These are phyloP conservation scores for Astragalus glycyphyllos DNA, from an alignment of 306 rosid genomes.

Conservation along the genomic window DNA sequence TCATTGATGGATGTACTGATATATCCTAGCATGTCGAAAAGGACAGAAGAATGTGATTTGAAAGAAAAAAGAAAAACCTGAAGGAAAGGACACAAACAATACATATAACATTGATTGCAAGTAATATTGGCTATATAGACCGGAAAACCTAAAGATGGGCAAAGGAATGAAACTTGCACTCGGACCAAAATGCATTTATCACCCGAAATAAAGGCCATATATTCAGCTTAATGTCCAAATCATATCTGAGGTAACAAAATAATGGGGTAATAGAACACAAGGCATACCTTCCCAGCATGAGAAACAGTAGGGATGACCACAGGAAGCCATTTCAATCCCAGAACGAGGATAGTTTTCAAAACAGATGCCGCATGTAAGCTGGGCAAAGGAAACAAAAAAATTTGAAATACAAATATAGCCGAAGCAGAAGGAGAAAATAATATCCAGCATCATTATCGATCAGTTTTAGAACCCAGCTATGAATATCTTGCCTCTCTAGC, in stretches of 20 bases:
- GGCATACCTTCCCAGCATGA: conserved; percentile 71
- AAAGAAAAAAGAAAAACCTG: not conserved
- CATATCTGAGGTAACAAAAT: conserved; percentile 28
- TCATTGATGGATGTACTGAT: conserved; percentile 82
- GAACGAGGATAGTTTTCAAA: conserved; percentile 60
- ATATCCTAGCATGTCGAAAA: conserved; percentile 57
- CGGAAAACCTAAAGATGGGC: not conserved
- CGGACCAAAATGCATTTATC: conserved; percentile 36
- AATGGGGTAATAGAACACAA: conserved; percentile 23
- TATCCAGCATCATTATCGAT: conserved; percentile 28
- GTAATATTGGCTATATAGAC: conserved; percentile 2
- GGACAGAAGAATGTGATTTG: conserved; percentile 10
- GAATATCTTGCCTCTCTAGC: conserved; percentile 53
- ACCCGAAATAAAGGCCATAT: not conserved
- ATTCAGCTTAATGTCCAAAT: conserved; percentile 19
- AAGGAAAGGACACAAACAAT: not conserved
- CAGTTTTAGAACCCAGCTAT: conserved; percentile 14
- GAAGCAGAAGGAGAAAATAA: conserved; percentile 20
- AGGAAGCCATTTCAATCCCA: conserved; percentile 60
- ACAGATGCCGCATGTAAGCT: conserved; percentile 81
- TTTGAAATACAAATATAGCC: conserved; percentile 17
- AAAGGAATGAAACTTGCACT: not conserved
- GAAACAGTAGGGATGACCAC: conserved; percentile 82
- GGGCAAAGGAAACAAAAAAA: conserved; percentile 32
- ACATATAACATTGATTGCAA: conserved; percentile 29